phyloP scores from a whole-genome alignment of 148 eudicot genomes.

The Euryodendron excelsum region DNA sequence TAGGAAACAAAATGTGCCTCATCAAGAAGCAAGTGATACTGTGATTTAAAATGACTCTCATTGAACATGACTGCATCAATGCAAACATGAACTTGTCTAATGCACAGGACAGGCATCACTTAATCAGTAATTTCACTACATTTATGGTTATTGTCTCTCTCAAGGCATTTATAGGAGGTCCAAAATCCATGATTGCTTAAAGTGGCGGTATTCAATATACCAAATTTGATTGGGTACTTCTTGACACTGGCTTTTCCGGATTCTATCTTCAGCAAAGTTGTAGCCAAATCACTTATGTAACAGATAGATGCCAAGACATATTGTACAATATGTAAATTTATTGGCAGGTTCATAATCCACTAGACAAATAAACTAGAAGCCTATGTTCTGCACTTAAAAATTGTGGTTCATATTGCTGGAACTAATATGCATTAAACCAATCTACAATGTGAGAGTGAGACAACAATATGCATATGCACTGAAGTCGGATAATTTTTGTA shows the following conservation, averaged over 20 bases:
- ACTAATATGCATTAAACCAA: background rate
- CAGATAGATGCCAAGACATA: background rate
- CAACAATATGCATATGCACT: background rate
- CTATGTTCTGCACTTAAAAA: background rate
- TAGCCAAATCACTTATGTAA: background rate
- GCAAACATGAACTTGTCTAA: background rate
- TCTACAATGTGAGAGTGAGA: background rate
- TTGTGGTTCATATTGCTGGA: background rate
- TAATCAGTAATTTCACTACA: background rate
- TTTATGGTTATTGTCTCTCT: background rate
- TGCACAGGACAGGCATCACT: background rate
- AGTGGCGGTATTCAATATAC: background rate
- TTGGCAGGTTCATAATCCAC: background rate
- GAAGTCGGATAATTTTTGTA: background rate
- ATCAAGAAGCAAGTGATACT: background rate
- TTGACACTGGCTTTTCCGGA: background rate
- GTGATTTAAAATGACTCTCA: background rate
- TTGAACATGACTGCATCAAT: background rate
- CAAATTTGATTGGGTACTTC: background rate
- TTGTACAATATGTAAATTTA: background rate
- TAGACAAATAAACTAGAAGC: background rate
- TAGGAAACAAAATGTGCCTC: background rate
- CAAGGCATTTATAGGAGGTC: background rate
- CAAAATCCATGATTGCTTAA: background rate
- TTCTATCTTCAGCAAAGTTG: background rate